These are phyloP conservation scores for Beta vulgaris DNA, from an alignment of 148 eudicot species.

Conservation along the genomic window DNA sequence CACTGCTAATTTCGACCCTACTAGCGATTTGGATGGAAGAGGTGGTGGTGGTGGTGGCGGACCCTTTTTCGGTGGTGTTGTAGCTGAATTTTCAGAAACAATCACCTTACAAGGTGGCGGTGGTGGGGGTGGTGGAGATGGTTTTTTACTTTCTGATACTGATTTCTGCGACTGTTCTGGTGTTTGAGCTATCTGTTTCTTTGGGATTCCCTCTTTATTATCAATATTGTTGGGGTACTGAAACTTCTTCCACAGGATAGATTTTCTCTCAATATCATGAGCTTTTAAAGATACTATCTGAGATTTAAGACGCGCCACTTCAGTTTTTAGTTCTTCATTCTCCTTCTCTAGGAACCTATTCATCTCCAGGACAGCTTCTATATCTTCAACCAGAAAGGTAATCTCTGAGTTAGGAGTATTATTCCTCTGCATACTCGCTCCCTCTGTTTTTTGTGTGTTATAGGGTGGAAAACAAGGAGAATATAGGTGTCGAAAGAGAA, in stretches of 20 bases:
- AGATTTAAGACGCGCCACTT: constrained; percentile 42
- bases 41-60: constrained; percentile 70
- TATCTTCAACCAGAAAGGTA: constrained; percentile 51
- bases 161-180: neutral
- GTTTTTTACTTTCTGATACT: neutral
- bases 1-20: constrained; percentile 40
- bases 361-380: constrained; percentile 60
- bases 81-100: neutral
- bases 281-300: constrained; percentile 55
- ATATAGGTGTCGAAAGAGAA: neutral
- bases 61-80: neutral
- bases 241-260: constrained; percentile 62
- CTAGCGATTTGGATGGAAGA: constrained; percentile 33
- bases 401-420: constrained; percentile 29
- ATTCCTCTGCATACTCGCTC: neutral
- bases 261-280: constrained; percentile 64
- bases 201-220: neutral
- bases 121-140: neutral
- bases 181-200: neutral
- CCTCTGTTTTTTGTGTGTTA: neutral
- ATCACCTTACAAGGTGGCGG: neutral
- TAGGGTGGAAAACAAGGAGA: neutral
- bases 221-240: constrained; percentile 33
- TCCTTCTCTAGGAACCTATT: constrained; percentile 53
- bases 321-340: constrained; percentile 57